Evolutionary conservation across 2,329 filamentous ascomycete species (phyloP).

Genomic region (Diaporthe eres): DNA sequence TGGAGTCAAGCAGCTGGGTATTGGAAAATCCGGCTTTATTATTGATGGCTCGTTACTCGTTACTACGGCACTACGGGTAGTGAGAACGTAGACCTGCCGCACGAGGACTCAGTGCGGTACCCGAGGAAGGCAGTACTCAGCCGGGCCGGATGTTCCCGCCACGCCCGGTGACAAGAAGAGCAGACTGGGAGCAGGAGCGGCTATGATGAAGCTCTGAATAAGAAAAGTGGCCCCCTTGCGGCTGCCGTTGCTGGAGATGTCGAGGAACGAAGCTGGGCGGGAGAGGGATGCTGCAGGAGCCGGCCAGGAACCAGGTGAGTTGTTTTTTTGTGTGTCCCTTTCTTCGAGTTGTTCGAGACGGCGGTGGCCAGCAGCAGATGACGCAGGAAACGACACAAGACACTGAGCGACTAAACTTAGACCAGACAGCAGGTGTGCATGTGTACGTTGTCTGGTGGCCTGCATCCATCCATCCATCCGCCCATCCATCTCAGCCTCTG

Average conservation of each 20-base stretch:
- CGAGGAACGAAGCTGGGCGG: constrained; percentile 2
- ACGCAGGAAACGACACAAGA: constrained; percentile 18
- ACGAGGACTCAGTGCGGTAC: constrained; percentile 14
- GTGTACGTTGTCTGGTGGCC: neutral
- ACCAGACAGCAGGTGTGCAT: constrained; percentile 6
- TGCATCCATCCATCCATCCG: neutral
- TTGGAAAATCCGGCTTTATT: constrained; percentile 31
- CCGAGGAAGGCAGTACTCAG: constrained; percentile 31
- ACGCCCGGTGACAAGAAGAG: constrained; percentile 14
- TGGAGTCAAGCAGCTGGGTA: constrained; percentile 33
- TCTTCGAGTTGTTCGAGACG: neutral
- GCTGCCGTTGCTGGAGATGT: constrained; percentile 12
- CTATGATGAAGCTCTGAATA: constrained; percentile 30
- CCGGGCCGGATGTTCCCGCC: constrained; percentile 35
- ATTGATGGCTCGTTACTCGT: constrained; percentile 22
- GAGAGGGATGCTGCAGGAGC: constrained; percentile 10
- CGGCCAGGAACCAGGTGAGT: constrained; percentile 8
- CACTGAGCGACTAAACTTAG: constrained; percentile 16
- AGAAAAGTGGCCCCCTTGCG: constrained; percentile 36
- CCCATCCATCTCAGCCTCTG: neutral
- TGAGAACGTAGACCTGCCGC: constrained; percentile 1
- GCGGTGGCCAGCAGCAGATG: constrained; percentile 19
- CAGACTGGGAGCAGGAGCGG: constrained; percentile 19
- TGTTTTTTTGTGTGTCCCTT: neutral
- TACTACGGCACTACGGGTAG: constrained; percentile 12